Evolutionary conservation across 169 alveolate genomes (phyloP).

Genomic region (Cryptosporidium muris): DNA sequence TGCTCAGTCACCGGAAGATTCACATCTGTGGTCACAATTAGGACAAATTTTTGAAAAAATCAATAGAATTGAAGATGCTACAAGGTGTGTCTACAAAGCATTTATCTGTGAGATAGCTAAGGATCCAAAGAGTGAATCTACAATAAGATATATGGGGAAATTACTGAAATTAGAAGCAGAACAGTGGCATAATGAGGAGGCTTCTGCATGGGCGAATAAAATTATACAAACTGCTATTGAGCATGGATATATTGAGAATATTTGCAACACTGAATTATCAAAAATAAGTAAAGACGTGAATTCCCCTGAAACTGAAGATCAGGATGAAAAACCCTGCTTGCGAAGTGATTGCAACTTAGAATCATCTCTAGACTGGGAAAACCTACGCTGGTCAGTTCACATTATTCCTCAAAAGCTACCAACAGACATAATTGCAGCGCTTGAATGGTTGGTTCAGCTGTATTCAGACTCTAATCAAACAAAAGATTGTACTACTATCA

Average conservation of each 20-base stretch:
- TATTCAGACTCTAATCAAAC: background rate
- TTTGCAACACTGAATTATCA: background rate
- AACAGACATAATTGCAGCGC: slow-evolving; percentile 44
- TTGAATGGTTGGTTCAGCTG: slow-evolving; percentile 40
- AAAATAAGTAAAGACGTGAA: background rate
- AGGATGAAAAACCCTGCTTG: background rate
- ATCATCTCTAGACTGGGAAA: slow-evolving; percentile 44
- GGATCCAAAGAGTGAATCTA: slow-evolving; percentile 20
- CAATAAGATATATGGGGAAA: slow-evolving; percentile 62
- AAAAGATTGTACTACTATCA: no score
- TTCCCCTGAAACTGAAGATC: background rate
- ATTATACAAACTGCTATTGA: slow-evolving; percentile 43
- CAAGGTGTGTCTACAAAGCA: slow-evolving; percentile 55
- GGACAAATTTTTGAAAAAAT: slow-evolving; percentile 32
- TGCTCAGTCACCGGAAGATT: slow-evolving; percentile 43
- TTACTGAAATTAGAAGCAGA: slow-evolving; percentile 45
- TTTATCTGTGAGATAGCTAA: slow-evolving; percentile 42
- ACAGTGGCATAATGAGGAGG: slow-evolving; percentile 52
- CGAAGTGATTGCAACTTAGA: slow-evolving; percentile 6
- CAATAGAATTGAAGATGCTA: slow-evolving; percentile 35
- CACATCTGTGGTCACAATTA: slow-evolving; percentile 45
- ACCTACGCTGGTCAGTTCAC: slow-evolving; percentile 52
- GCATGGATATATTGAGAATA: slow-evolving; percentile 32
- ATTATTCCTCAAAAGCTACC: slow-evolving; percentile 70
- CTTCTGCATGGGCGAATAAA: slow-evolving; percentile 57